Conservation (phyloP, 768 basidiomycete genomes). For the Brasilioporus rufonigricans region DNA sequence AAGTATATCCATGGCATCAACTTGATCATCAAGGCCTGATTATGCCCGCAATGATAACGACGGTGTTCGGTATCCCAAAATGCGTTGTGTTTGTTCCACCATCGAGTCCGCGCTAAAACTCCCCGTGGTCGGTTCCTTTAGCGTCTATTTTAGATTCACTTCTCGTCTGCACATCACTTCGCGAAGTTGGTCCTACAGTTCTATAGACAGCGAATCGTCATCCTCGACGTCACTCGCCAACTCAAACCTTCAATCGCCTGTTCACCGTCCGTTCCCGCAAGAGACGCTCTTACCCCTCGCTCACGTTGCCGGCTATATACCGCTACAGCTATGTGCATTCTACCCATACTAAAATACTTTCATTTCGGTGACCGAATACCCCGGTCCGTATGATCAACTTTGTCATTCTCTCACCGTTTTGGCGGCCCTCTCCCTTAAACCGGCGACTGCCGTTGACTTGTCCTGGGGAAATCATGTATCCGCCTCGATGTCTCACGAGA, state of each 20-base stretch:
- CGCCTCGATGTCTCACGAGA: slow-evolving; percentile 21
- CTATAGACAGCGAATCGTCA: slow-evolving; percentile 12
- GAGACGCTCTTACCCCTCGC: neutral
- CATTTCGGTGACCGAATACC: neutral
- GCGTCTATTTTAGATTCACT: slow-evolving; percentile 22
- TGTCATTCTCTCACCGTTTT: slow-evolving; percentile 1
- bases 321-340: neutral
- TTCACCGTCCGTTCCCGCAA: neutral
- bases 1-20: slow-evolving; percentile 20
- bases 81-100: slow-evolving; percentile 22
- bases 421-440: slow-evolving; percentile 5
- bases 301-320: neutral
- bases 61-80: slow-evolving; percentile 14
- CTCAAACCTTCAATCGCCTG: slow-evolving; percentile 5
- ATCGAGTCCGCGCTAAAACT: slow-evolving; percentile 13
- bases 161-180: slow-evolving; percentile 22
- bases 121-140: slow-evolving; percentile 12
- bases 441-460: slow-evolving; percentile 17
- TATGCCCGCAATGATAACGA: slow-evolving; percentile 18
- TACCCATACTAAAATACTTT: slow-evolving; percentile 2
- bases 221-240: slow-evolving; percentile 5
- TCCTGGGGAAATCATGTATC: slow-evolving; percentile 16
- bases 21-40: slow-evolving; percentile 7
- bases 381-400: slow-evolving; percentile 6
- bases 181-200: slow-evolving; percentile 17